These are phyloP conservation scores for Heritiera littoralis DNA, from an alignment of 345 rosid genomes.

Conservation along the genomic window DNA sequence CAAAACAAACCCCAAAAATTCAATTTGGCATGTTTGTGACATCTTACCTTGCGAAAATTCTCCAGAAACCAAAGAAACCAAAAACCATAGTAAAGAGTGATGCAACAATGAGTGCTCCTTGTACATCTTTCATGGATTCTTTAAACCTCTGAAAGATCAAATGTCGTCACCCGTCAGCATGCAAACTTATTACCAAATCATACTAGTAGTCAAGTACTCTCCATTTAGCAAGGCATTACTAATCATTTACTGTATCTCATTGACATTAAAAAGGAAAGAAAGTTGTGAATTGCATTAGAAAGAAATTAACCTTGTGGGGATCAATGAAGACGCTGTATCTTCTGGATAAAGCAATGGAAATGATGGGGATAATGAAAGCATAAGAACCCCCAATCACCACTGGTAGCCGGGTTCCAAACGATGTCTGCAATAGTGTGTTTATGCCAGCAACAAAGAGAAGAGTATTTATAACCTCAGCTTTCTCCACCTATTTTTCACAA, in stretches of 20 bases:
- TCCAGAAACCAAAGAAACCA: constrained; percentile 88
- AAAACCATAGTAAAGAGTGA: constrained; percentile 56
- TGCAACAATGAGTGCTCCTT: constrained; percentile 80
- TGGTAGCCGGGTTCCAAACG: constrained; percentile 78
- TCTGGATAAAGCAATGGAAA: constrained; percentile 60
- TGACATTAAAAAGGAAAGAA: background rate
- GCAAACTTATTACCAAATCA: background rate
- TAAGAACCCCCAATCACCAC: constrained; percentile 83
- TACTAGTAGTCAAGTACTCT: background rate
- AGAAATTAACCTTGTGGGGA: constrained; percentile 55
- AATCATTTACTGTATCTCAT: background rate
- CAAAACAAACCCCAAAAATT: background rate
- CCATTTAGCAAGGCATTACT: background rate
- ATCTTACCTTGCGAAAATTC: constrained; percentile 62
- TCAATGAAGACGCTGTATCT: constrained; percentile 33
- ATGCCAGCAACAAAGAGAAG: constrained; percentile 75
- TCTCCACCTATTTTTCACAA: constrained; percentile 56
- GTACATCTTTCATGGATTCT: constrained; percentile 60
- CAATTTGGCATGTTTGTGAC: background rate
- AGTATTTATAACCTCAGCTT: constrained; percentile 76
- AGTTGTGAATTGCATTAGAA: background rate
- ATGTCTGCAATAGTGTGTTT: constrained; percentile 69
- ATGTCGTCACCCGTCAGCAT: background rate
- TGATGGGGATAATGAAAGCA: constrained; percentile 67
- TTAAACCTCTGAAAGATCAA: constrained; percentile 57